Base-by-base conservation (phyloP, 2,329 filamentous ascomycete genomes). In the Phoma sp. region DNA sequence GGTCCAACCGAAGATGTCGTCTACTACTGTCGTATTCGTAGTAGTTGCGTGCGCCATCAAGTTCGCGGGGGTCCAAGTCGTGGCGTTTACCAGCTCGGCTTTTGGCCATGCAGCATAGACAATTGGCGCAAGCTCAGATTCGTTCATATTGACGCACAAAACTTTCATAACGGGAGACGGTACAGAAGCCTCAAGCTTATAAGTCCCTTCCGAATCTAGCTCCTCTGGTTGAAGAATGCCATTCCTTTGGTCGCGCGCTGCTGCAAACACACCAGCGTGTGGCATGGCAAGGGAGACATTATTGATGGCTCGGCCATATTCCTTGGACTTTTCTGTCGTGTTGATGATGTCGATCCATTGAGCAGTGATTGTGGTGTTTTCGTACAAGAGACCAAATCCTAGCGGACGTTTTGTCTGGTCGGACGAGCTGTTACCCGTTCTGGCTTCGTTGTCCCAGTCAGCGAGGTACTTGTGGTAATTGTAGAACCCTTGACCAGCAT, bases 261-360 rank as follows among this genome's bases (percentile, higher is more conserved):
- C 90, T 11, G 78, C 74, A 28, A 89, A 85, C 0, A 95, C 81
- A 0, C 87, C 85, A 0, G 86, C 80, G 63, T 95, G 91, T 0
- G 91, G 91, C 82, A 93, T 88, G 0, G 89, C 89, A 60, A 93
- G 80, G 0, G 88, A 90, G 21, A 92, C 84, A 59, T 93, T 92
- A 68, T 92, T 90, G 64, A 93, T 77, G 30, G 89, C 80, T 21
- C 89, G 80, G 0, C 77, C 74, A 47, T 84, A 71, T 10, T 78
- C 67, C 4, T 78, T 67, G 4, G 81, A 87, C 0, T 79, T 75
- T 3, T 76, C 71, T 0, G 79, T 78, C 15, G 86, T 81, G 49
- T 90, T 78, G 28, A 80, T 74, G 7, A 80, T 75, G 51, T 89
- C 81, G 30, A 92, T 85, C 90, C 90, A 95, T 2, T 84, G 80